phyloP scores from a whole-genome alignment of 257 asterid species.

The Plantago ovata region DNA sequence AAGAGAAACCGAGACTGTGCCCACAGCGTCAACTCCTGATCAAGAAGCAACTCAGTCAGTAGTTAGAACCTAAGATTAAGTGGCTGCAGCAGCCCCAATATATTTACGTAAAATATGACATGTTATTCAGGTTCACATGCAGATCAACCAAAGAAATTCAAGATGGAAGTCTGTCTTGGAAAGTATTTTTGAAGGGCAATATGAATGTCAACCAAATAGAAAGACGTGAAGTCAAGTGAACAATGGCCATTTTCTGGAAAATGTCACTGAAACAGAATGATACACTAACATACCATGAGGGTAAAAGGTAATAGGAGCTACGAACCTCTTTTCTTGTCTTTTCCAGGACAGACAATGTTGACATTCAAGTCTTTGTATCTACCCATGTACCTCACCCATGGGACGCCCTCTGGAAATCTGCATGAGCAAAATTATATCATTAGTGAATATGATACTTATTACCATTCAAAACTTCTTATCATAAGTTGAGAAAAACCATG shows the following conservation, averaged over 20 bases:
- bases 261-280: background rate
- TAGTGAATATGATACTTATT: background rate
- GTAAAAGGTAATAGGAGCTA: background rate
- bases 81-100: conserved; percentile 1
- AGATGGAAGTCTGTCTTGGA: background rate
- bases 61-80: conserved; percentile 14
- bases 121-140: background rate
- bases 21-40: conserved; percentile 89
- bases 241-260: background rate
- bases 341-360: conserved; percentile 83
- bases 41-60: conserved; percentile 23
- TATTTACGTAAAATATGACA: conserved; percentile 9
- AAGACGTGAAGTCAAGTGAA: conserved; percentile 1
- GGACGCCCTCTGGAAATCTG: conserved; percentile 92
- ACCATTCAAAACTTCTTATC: background rate
- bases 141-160: background rate
- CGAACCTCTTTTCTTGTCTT: conserved; percentile 71
- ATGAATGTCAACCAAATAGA: background rate
- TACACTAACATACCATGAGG: background rate
- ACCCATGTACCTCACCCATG: conserved; percentile 87
- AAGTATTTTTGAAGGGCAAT: background rate
- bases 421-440: conserved; percentile 21
- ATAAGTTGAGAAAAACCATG: background rate
- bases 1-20: conserved; percentile 85
- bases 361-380: conserved; percentile 59